Evolutionary conservation across 805 yeast species (phyloP).

Genomic region (Wickerhamiella musiphila): DNA sequence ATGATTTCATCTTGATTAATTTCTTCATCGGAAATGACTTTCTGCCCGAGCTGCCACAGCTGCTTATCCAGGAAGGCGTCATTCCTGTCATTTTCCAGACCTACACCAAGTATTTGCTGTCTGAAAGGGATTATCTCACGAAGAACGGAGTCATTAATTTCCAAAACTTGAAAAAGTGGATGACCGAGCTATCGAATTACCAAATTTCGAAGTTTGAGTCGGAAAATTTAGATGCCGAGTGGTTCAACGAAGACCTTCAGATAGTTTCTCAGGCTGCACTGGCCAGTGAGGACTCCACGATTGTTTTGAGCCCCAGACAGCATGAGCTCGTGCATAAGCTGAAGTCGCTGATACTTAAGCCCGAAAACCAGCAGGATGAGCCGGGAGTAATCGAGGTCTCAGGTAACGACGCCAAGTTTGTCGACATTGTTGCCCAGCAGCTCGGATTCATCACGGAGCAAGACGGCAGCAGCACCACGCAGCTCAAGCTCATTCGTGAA

Average conservation of each 20-base stretch:
- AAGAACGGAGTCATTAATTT: constrained; percentile 70
- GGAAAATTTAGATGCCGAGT: constrained; percentile 62
- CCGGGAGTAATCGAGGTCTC: constrained; percentile 7
- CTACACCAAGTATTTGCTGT: constrained; percentile 62
- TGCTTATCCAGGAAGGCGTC: constrained; percentile 88
- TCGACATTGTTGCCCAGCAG: constrained; percentile 16
- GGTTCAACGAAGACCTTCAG: constrained; percentile 78
- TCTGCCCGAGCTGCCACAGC: constrained; percentile 88
- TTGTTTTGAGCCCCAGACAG: constrained; percentile 37
- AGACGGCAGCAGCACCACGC: too few relatives aligned
- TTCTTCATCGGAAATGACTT: constrained; percentile 96
- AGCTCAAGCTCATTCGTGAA: constrained; percentile 36
- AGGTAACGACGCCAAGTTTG: constrained; percentile 8
- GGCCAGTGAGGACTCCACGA: constrained; percentile 42
- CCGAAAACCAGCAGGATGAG: constrained; percentile 8
- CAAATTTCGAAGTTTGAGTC: constrained; percentile 78
- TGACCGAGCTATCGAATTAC: constrained; percentile 56
- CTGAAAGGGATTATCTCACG: constrained; percentile 69
- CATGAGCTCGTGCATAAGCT: constrained; percentile 39
- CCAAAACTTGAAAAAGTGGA: constrained; percentile 53
- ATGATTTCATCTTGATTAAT: constrained; percentile 81
- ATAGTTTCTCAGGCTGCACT: constrained; percentile 10
- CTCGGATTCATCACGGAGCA: constrained; percentile 38
- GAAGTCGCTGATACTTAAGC: constrained; percentile 31
- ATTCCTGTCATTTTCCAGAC: constrained; percentile 82